Base-by-base conservation (phyloP, 2,329 filamentous ascomycete species). In the Xylaria sp. region DNA sequence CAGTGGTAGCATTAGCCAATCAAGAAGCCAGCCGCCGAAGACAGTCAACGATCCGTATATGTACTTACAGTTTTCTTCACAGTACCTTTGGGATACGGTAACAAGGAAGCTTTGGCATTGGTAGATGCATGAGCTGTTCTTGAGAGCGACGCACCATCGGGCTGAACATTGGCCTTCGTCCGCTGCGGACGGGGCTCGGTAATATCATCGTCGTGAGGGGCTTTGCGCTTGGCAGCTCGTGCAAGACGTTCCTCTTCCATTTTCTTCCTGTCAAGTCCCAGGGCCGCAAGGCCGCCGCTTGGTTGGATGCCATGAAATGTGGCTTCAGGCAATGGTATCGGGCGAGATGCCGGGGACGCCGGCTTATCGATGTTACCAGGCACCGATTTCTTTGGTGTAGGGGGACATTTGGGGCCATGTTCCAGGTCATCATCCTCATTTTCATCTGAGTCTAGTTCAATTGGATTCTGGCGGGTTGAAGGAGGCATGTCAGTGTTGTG, bases 191-290 rank as follows among this genome's bases (percentile, higher is more conserved):
- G 66, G 33, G 46, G 64, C 42, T 73, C 70, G 6, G 9, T 15
- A 13, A 17, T 11, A 9, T 71, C 70, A 20, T 74, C 67, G 2
- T 72, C 74, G 44, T 72, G 67, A 9, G 72, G 65, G 10, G 72
- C 72, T 77, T 87, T 86, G 42, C 88, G 86, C 78, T 94, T 92
- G 51, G 85, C 85, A 46, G 89, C 79, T 73, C 94, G 87, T 26
- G 88, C 90, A 15, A 97, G 85, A 48, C 95, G 89, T 77, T 97
- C 93, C 74, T 90, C 85, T 79, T 97, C 95, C 93, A 97, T 96
- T 61, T 89, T 87, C 79, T 90, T 93, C 42, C 94, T 88, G 81
- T 97, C 87, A 1, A 97, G 80, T 3, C 86, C 86, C 4, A 88
- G 73, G 0, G 84, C 83, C 36, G 72, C 38, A 20, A 75, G 69